Conservation (phyloP, 177 flowering plant species). For the Tripterygium wilfordii region DNA sequence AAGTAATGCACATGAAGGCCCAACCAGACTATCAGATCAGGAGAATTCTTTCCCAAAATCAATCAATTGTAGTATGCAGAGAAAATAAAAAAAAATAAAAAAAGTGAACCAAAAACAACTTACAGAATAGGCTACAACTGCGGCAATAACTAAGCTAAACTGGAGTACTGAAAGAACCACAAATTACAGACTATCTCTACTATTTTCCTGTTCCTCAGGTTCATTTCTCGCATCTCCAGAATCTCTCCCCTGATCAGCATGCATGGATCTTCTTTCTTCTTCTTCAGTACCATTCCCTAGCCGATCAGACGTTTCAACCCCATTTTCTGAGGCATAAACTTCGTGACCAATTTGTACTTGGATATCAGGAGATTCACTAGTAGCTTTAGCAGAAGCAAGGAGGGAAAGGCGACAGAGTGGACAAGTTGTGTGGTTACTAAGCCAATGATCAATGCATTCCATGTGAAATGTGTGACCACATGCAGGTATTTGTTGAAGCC, state of each 20-base stretch:
- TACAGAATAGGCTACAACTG: no score
- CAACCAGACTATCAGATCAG: no score
- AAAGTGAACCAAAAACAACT: no score
- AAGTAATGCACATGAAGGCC: no score
- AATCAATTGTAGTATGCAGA: no score
- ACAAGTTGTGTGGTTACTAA: conserved; percentile 64
- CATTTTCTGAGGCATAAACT: conserved; percentile 3
- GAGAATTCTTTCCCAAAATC: no score
- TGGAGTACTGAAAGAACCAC: not conserved
- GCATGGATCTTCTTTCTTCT: conserved; percentile 6
- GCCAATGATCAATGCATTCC: conserved; percentile 88
- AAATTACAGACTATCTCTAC: conserved; percentile 2
- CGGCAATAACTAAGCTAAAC: no score
- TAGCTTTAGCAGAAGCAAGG: conserved; percentile 28
- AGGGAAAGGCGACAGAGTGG: conserved; percentile 88
- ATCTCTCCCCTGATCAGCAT: conserved; percentile 8
- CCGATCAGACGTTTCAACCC: conserved; percentile 9
- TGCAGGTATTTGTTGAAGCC: conserved; percentile 74
- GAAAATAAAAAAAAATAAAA: no score
- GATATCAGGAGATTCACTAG: conserved; percentile 8
- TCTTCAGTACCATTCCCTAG: not conserved
- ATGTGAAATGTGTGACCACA: conserved; percentile 86
- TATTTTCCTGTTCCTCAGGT: not conserved
- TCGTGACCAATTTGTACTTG: conserved; percentile 8
- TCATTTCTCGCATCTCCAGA: conserved; percentile 2